Evolutionary conservation across 2,329 filamentous ascomycete species (phyloP).

Genomic region (Aspergillus caelatus): DNA sequence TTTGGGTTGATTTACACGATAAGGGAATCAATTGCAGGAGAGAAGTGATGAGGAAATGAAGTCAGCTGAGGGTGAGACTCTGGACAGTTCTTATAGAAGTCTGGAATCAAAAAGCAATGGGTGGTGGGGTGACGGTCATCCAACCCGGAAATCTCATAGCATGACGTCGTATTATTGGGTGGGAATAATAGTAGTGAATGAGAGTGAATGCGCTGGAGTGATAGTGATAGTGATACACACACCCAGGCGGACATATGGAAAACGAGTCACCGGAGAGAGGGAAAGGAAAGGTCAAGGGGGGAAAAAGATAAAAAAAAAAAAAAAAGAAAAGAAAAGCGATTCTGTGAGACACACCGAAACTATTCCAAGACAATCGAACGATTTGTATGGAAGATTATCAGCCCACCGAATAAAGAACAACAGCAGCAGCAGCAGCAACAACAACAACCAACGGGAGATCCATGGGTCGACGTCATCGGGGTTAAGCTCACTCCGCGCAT

Average conservation of each 20-base stretch:
- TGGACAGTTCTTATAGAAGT: conserved; percentile 13
- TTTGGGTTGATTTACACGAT: background rate
- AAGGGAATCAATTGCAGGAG: background rate
- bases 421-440: no score
- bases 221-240: background rate
- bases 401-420: background rate
- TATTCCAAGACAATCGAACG: conserved; percentile 1
- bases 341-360: background rate
- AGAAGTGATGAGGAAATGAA: background rate
- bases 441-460: background rate
- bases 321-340: no score
- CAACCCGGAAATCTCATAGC: background rate
- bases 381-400: background rate
- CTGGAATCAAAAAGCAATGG: background rate
- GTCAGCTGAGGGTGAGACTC: background rate
- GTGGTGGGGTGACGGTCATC: conserved; percentile 7
- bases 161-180: background rate
- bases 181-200: background rate
- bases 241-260: background rate
- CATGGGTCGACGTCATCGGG: background rate
- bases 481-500: background rate
- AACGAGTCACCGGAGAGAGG: background rate
- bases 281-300: background rate
- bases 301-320: no score
- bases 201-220: no score